Evolutionary conservation across 2,329 filamentous ascomycete genomes (phyloP).

Genomic region (Diaporthe australafricana): DNA sequence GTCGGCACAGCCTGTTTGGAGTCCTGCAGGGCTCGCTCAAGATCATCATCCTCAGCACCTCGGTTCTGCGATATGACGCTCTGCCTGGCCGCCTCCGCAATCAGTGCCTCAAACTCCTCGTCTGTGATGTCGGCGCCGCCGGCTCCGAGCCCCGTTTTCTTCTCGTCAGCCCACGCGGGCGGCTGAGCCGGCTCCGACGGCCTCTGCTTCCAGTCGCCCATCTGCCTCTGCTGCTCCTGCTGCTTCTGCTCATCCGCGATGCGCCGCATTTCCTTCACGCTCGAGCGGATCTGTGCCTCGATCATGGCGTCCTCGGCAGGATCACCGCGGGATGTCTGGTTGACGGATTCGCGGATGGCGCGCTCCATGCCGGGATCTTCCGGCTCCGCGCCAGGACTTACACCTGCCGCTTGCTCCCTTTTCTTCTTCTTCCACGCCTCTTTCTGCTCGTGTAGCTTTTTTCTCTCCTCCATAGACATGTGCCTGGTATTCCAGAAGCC

Average conservation of each 20-base stretch:
- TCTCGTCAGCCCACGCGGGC: constrained; percentile 46
- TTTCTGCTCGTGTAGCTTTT: constrained; percentile 60
- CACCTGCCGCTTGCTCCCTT: constrained; percentile 39
- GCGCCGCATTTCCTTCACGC: constrained; percentile 67
- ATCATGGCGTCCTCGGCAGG: constrained; percentile 76
- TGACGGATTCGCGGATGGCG: constrained; percentile 77
- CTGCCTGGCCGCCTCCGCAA: constrained; percentile 67
- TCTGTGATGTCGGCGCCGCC: constrained; percentile 61
- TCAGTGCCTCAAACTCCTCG: constrained; percentile 66
- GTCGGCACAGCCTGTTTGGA: constrained; percentile 44
- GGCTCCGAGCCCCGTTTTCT: constrained; percentile 43
- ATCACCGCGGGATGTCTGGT: constrained; percentile 77
- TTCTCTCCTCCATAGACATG: constrained; percentile 62
- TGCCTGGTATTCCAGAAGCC: constrained; percentile 63
- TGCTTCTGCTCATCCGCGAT: constrained; percentile 40
- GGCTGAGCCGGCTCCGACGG: constrained; percentile 44
- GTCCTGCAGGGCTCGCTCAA: constrained; percentile 55
- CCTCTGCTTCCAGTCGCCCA: constrained; percentile 33
- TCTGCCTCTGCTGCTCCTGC: constrained; percentile 23
- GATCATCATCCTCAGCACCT: constrained; percentile 48
- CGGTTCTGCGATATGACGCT: constrained; percentile 53
- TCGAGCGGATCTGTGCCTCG: constrained; percentile 80
- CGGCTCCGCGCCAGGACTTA: not conserved
- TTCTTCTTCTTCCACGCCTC: constrained; percentile 54
- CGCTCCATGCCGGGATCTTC: constrained; percentile 75